These are phyloP conservation scores for Talaromyces wortmannii DNA, from an alignment of 495 filamentous ascomycete species.

Conservation along the genomic window DNA sequence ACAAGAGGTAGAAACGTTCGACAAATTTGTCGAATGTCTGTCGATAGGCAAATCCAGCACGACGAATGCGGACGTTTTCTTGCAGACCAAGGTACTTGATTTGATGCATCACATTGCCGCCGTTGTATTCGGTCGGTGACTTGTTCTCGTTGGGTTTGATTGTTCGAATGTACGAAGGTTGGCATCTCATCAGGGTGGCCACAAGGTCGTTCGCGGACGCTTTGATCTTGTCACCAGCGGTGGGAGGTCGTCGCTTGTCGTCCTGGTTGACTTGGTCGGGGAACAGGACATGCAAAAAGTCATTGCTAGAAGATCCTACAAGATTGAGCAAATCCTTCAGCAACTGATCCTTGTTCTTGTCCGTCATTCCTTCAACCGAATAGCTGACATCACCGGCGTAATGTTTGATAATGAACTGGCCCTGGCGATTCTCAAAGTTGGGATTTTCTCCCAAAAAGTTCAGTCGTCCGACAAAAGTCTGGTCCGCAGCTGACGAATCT, in stretches of 20 bases:
- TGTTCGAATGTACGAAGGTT: conserved; percentile 95
- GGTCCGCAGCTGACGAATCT: conserved; percentile 87
- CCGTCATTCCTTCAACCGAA: conserved; percentile 92
- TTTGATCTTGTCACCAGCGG: conserved; percentile 96
- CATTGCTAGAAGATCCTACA: conserved; percentile 74
- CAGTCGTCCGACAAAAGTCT: conserved; percentile 88
- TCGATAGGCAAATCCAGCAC: conserved; percentile 95
- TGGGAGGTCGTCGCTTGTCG: conserved; percentile 88
- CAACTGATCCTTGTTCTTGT: conserved; percentile 98
- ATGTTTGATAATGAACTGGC: conserved; percentile 97
- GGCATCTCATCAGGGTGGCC: conserved; percentile 90
- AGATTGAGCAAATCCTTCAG: conserved; percentile 91
- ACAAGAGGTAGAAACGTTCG: conserved; percentile 93
- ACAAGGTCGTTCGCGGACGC: conserved; percentile 94
- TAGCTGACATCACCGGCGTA: conserved; percentile 98
- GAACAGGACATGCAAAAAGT: conserved; percentile 81
- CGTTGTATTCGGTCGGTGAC: conserved; percentile 85
- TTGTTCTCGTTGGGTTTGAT: conserved; percentile 99
- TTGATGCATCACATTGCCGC: conserved; percentile 89
- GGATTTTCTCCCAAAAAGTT: conserved; percentile 82
- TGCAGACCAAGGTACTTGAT: conserved; percentile 99
- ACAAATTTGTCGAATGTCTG: conserved; percentile 98
- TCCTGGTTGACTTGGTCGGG: conserved; percentile 92
- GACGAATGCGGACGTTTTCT: conserved; percentile 96
- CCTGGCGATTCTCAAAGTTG: conserved; percentile 87